These are phyloP conservation scores for Penicillium paneum DNA, from an alignment of 2,329 filamentous ascomycete genomes.

Conservation along the genomic window DNA sequence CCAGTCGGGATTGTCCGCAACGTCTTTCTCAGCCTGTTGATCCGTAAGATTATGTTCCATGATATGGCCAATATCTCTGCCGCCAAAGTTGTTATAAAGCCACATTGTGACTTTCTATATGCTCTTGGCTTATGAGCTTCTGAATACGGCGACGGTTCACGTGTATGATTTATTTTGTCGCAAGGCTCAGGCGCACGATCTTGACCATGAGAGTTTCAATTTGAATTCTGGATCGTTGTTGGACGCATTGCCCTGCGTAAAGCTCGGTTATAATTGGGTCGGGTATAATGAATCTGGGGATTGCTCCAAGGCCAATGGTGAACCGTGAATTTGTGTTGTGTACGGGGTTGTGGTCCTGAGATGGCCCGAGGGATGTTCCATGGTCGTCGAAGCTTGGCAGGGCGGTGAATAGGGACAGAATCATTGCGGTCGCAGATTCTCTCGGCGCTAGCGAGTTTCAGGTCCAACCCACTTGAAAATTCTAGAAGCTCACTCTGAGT, in stretches of 20 bases:
- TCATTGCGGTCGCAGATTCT: background rate
- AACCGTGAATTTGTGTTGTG: background rate
- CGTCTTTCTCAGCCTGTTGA: conserved; percentile 41
- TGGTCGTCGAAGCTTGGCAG: background rate
- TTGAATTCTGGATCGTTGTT: conserved; percentile 54
- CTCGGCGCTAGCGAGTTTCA: background rate
- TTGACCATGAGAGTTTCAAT: conserved; percentile 57
- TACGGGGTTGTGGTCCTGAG: background rate
- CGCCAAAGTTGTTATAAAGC: conserved; percentile 45
- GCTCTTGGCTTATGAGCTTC: conserved; percentile 49
- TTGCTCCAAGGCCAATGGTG: background rate
- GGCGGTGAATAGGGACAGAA: too few relatives aligned
- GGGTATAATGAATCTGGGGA: background rate
- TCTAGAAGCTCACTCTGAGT: background rate
- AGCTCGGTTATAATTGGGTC: background rate
- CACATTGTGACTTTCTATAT: conserved; percentile 55
- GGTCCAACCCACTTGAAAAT: background rate
- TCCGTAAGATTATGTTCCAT: conserved; percentile 56
- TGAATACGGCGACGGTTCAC: conserved; percentile 55
- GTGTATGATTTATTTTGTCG: conserved; percentile 55
- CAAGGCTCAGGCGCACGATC: conserved; percentile 52
- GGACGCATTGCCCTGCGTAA: conserved; percentile 34
- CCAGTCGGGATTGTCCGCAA: conserved; percentile 40
- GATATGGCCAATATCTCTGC: conserved; percentile 54
- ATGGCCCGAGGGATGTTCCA: background rate